phyloP scores from a whole-genome alignment of 768 basidiomycete species.

The Lactarius evosmus region DNA sequence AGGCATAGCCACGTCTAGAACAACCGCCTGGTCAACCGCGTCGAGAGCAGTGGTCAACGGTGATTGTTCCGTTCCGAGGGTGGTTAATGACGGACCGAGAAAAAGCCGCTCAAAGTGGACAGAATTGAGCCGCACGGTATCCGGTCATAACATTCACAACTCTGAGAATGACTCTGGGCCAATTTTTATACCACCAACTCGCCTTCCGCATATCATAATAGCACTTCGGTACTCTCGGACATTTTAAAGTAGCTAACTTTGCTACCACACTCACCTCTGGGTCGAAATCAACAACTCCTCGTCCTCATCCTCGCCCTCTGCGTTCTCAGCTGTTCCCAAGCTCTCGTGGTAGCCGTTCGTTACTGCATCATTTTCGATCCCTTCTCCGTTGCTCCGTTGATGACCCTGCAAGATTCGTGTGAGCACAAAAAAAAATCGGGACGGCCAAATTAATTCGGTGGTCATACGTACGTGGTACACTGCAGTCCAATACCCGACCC shows the following conservation, averaged over 20 bases:
- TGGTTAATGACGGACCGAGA: background rate
- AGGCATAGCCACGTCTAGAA: conserved; percentile 14
- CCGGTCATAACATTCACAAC: too few species aligned
- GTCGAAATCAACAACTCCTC: conserved; percentile 29
- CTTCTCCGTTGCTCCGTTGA: conserved; percentile 1
- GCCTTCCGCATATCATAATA: background rate
- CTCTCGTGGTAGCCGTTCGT: background rate
- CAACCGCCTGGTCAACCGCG: background rate
- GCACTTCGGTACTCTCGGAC: background rate
- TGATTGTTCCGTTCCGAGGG: too few species aligned
- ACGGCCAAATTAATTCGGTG: background rate
- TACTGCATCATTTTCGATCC: conserved; percentile 18
- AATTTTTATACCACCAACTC: background rate
- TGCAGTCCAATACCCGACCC: conserved; percentile 86
- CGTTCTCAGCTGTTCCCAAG: conserved; percentile 12
- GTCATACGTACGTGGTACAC: conserved; percentile 64
- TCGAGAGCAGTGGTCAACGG: background rate
- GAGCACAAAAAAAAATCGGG: background rate
- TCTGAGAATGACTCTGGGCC: too few species aligned
- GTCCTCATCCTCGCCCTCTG: conserved; percentile 24
- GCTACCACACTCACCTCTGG: conserved; percentile 28
- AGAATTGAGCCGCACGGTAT: too few species aligned
- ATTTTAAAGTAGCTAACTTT: background rate
- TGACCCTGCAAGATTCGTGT: conserved; percentile 13
- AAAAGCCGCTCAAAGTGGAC: background rate